A percentile compares a stretch with the other conserved stretches of the same genome.
These are phyloP conservation scores for Yamadazyma dushanensis DNA, from an alignment of 1,139 yeast genomes.

Conservation along the genomic window DNA sequence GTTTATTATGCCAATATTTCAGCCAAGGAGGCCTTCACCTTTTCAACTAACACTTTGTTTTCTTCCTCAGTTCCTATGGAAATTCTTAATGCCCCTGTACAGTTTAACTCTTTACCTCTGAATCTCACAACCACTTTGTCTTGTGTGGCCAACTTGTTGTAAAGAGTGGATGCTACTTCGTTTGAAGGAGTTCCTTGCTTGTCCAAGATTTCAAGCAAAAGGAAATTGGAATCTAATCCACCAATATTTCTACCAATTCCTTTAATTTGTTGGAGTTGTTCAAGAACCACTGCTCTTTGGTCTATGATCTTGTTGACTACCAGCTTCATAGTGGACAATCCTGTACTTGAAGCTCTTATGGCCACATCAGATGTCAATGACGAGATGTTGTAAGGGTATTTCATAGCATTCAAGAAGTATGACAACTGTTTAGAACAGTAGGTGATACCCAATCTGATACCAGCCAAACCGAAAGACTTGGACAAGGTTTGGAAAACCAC, in stretches of 20 bases:
- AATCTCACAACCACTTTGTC: constrained; percentile 83
- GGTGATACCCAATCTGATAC: constrained; percentile 84
- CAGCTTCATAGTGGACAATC: constrained; percentile 58
- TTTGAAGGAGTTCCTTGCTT: constrained; percentile 64
- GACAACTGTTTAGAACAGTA: constrained; percentile 64
- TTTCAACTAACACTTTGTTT: constrained; percentile 55
- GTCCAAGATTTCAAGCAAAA: constrained; percentile 70
- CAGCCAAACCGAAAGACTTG: constrained; percentile 95
- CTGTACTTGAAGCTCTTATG: constrained; percentile 62
- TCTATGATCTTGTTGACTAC: constrained; percentile 49
- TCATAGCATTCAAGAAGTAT: constrained; percentile 75
- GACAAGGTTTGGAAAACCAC: constrained; percentile 91
- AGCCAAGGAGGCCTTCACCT: constrained; percentile 30
- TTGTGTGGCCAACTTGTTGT: constrained; percentile 66
- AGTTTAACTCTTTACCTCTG: constrained; percentile 87
- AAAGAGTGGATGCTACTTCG: constrained; percentile 65
- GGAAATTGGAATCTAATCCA: constrained; percentile 84
- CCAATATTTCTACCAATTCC: constrained; percentile 79
- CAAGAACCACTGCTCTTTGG: constrained; percentile 57
- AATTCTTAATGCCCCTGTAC: constrained; percentile 82
- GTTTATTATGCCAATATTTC: constrained; percentile 2
- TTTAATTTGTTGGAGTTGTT: constrained; percentile 51
- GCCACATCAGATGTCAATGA: constrained; percentile 79
- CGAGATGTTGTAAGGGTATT: constrained; percentile 94
- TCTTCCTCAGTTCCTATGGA: constrained; percentile 85